A percentile compares a stretch with the other conserved stretches of the same genome.
These are phyloP conservation scores for Saposhnikovia divaricata DNA, from an alignment of 129 eudicot species.

Conservation along the genomic window DNA sequence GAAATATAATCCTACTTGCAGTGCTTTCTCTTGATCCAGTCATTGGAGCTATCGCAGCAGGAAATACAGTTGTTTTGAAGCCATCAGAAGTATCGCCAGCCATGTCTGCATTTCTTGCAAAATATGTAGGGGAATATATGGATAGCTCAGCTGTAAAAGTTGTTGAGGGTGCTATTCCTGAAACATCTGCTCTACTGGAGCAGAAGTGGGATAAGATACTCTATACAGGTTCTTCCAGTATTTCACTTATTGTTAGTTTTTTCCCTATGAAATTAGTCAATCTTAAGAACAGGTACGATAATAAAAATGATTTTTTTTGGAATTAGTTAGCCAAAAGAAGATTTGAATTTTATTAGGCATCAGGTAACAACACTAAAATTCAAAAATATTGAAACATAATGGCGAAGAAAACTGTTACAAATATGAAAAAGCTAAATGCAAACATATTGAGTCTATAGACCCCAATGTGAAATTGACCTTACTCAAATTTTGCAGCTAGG, in stretches of 20 bases:
- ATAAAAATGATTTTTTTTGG: neutral
- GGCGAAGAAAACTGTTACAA: no score
- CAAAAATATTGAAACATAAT: neutral
- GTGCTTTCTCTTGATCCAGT: constrained; percentile 80
- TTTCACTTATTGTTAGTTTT: neutral
- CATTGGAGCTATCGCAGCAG: constrained; percentile 96
- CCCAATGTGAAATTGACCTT: neutral
- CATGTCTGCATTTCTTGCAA: constrained; percentile 56
- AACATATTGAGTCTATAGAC: no score
- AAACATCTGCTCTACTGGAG: constrained; percentile 76
- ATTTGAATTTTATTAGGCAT: neutral
- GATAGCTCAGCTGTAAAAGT: constrained; percentile 72
- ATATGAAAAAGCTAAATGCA: no score
- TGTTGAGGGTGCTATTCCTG: constrained; percentile 75
- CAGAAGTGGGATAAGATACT: constrained; percentile 95
- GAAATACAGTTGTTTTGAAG: constrained; percentile 77
- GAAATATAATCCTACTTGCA: constrained; percentile 14
- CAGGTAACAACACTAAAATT: neutral
- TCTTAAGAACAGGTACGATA: neutral
- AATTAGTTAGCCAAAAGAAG: neutral
- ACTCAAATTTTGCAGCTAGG: neutral
- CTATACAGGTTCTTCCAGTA: constrained; percentile 52
- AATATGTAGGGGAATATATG: constrained; percentile 57
- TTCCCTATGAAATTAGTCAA: neutral
- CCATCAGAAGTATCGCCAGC: constrained; percentile 90